A percentile compares a stretch with the other conserved stretches of the same genome.
Conservation (phyloP, 78 protist species). For the Anaeramoeba flamelloides region DNA sequence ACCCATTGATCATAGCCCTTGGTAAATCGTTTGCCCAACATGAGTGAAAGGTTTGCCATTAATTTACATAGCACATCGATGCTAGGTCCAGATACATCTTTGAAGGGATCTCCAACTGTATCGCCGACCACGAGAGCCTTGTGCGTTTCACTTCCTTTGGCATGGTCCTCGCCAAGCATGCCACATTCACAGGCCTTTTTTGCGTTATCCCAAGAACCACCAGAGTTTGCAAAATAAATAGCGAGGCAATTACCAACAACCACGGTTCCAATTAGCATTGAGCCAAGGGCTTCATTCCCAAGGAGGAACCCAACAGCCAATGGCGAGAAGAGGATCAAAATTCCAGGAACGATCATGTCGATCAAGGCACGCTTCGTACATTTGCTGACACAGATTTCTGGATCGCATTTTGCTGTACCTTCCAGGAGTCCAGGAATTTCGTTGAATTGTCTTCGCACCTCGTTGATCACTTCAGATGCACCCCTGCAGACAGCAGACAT, state of each 20-base stretch:
- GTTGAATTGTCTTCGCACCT: slow-evolving; percentile 35
- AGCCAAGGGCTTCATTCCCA: slow-evolving; percentile 15
- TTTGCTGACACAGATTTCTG: slow-evolving; percentile 31
- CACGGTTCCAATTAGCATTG: slow-evolving; percentile 33
- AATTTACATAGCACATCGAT: slow-evolving; percentile 49
- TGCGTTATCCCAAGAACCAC: slow-evolving; percentile 67
- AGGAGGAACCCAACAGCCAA: slow-evolving; percentile 25
- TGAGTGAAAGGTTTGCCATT: slow-evolving; percentile 31
- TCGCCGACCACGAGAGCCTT: slow-evolving; percentile 51
- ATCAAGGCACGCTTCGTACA: slow-evolving; percentile 34
- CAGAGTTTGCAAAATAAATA: slow-evolving; percentile 14
- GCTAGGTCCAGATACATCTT: slow-evolving; percentile 61
- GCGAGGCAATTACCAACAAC: slow-evolving; percentile 24
- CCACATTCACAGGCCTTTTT: slow-evolving; percentile 47
- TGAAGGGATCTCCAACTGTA: slow-evolving; percentile 64
- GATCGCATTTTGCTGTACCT: slow-evolving; percentile 13
- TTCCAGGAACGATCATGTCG: slow-evolving; percentile 31
- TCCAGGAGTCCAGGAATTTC: slow-evolving; percentile 23
- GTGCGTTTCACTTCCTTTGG: slow-evolving; percentile 30
- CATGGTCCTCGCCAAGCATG: not conserved
- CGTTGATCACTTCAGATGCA: slow-evolving; percentile 32
- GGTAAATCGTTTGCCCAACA: no score
- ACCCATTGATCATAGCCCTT: no score
- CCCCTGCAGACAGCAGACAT: slow-evolving; percentile 46
- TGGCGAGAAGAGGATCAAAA: slow-evolving; percentile 35